A percentile compares a stretch with the other conserved stretches of the same genome.
Conservation (phyloP, 768 basidiomycete species). For the Phanerochaete sordida region DNA sequence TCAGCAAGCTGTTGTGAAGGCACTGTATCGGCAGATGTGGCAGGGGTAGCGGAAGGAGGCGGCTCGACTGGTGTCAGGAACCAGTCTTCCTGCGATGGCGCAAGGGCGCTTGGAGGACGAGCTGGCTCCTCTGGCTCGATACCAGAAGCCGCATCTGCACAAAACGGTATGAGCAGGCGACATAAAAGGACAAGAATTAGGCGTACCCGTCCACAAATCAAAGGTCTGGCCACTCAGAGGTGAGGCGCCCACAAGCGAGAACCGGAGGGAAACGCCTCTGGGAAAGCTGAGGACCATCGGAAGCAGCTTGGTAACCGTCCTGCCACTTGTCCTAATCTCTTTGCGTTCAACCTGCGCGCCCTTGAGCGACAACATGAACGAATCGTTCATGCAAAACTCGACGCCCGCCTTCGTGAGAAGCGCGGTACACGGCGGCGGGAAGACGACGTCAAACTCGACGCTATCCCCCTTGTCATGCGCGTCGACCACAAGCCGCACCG, state of each 20-base stretch:
- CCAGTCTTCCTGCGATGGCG: constrained; percentile 23
- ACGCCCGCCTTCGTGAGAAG: constrained; percentile 31
- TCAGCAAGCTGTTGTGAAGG: too few species aligned
- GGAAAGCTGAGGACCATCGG: constrained; percentile 40
- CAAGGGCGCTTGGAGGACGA: too few species aligned
- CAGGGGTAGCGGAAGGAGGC: background rate
- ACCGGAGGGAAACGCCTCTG: constrained; percentile 40
- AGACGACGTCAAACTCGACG: constrained; percentile 35
- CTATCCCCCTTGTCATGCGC: constrained; percentile 4
- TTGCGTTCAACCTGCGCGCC: constrained; percentile 35
- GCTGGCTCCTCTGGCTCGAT: too few species aligned
- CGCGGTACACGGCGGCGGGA: constrained; percentile 28
- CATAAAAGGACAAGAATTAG: background rate
- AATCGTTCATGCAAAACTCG: constrained; percentile 37
- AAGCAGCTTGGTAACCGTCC: constrained; percentile 20
- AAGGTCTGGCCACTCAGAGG: constrained; percentile 23
- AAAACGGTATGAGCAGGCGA: too few species aligned
- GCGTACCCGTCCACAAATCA: constrained; percentile 39
- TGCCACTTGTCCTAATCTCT: constrained; percentile 14
- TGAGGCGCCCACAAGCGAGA: constrained; percentile 22
- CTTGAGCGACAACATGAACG: constrained; percentile 44
- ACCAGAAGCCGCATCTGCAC: too few species aligned
- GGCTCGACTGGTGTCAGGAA: constrained; percentile 24
- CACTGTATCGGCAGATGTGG: too few species aligned
- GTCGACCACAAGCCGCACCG: background rate